Conservation (phyloP, 1,284 basidiomycete species). For the Trametes pubescens region DNA sequence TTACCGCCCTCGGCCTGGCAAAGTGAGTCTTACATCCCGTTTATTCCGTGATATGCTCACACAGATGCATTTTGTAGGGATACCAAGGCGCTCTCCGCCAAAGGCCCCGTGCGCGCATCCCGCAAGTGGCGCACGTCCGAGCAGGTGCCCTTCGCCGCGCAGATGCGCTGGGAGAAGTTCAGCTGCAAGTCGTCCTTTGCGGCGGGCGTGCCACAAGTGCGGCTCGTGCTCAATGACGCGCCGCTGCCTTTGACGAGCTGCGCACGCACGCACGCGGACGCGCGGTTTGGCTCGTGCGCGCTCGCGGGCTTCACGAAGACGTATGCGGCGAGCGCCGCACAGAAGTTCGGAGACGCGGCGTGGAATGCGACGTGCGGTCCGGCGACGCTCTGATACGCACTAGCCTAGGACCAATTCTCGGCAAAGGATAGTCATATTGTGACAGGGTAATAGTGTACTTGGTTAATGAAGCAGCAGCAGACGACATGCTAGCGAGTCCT, state of each 20-base stretch:
- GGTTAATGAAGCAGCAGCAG: no score
- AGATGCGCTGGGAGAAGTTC: constrained; percentile 57
- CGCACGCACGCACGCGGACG: constrained; percentile 34
- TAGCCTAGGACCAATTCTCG: neutral
- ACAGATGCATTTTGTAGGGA: constrained; percentile 40
- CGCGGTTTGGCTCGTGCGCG: constrained; percentile 49
- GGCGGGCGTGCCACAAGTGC: constrained; percentile 47
- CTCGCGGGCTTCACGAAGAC: constrained; percentile 47
- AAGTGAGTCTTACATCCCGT: constrained; percentile 39
- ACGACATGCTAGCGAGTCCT: no score
- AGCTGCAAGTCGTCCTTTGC: constrained; percentile 45
- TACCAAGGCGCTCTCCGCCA: constrained; percentile 41
- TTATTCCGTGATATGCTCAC: neutral
- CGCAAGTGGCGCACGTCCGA: constrained; percentile 52
- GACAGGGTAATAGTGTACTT: no score
- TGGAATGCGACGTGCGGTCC: constrained; percentile 51
- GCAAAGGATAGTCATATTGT: no score
- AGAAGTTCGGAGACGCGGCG: constrained; percentile 44
- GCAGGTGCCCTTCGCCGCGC: constrained; percentile 55
- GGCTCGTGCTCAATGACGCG: constrained; percentile 54
- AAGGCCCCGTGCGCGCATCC: constrained; percentile 41
- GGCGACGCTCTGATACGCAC: constrained; percentile 26
- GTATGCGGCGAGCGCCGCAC: constrained; percentile 41
- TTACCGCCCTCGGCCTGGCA: constrained; percentile 53
- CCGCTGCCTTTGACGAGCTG: constrained; percentile 50